Base-by-base conservation (phyloP, 2,329 filamentous ascomycete genomes). In the Paradendryphiella salina region DNA sequence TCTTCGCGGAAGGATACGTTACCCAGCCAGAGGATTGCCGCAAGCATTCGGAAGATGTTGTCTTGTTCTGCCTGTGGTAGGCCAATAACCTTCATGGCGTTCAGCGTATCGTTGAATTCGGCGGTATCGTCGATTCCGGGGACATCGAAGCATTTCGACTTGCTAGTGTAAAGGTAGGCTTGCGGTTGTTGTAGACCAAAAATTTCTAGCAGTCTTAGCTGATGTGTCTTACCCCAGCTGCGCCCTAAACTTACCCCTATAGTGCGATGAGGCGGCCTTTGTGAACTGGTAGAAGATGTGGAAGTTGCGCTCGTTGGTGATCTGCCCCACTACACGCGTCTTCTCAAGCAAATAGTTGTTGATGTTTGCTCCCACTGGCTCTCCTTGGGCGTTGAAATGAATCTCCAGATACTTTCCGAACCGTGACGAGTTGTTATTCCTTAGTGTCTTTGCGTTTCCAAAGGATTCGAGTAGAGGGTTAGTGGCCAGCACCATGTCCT, bases 221-320 rank as follows among this genome's bases (percentile, higher is more conserved):
- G 8, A 41, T 14, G 11, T 31, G 31, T 15, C 3, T 6, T 6
- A 7, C 2, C 13, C 5, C 36, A 13, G 5, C 1, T 3, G 26
- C 4, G 11, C 14, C 20, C 38, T n/a, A 17, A 14, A 8, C 69
- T 52, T 74, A 81, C 79, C 79, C 71, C 90, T 82, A 75, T 97
- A 95, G 52, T 87, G 84, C 61, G 87, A 82, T n/a, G 91, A 88
- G 8, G 93, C 93, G 3, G 89, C 91, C 76, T 97, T 99, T 38
- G 94, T 90, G 74, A 97, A 96, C 74, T 99, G 94, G 76, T 99
- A 99, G 74, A 99, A 99, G 67, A 99, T 97, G 76, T 99, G 94
- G 75, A 99, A 99, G 76, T 96, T 97, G 63, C 94, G 85, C 81
- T 99, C 94, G 73, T 96, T 96, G 51, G 79, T 81, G 63, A 97